Evolutionary conservation across 2,329 filamentous ascomycete genomes (phyloP), one percentile per base, ranked within the genome.

Genomic region (Botrytis squamosa): DNA sequence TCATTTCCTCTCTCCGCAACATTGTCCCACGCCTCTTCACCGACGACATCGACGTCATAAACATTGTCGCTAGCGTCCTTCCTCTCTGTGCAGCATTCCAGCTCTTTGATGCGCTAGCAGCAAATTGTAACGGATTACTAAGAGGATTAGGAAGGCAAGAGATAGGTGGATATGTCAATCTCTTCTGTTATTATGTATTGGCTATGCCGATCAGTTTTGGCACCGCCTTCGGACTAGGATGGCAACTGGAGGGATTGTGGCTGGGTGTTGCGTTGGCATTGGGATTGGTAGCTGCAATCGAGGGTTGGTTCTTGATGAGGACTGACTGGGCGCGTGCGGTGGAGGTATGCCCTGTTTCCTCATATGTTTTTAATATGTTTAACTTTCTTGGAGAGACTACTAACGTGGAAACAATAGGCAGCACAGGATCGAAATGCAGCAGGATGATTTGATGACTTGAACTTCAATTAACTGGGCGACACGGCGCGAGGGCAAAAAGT

Each of bases 41-140:
- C n/a, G 85, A 88, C 10, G 93, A 95, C 77, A 80, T 85, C 9
- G 90, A 91, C 64, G 93, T 95, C 70, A 88, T 93, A 75, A 84
- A 83, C 33, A 84, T 94, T 49, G 91, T 93, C 33, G 88, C 93
- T 0, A 82, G 83, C 4, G 89, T 94, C 4, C 86, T 98, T 52
- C 95, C 94, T 0, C 84, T 98, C 4, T 93, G 93, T 75, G 94
- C 95, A 0, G 88, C 93, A 1, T 97, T 98, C 86, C 95, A 98
- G 81, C 87, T 97, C 38, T 95, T 97, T 78, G 95, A 99, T 82
- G 90, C 92, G 1, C 82, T 97, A 29, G 90, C 93, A 0, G 89
- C 92, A 4, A 91, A 91, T 57, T 94, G 93, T 73, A 95, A 96
- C 79, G 95, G 95, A 42, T 86, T 98, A 57, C 86, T 98, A 42